Base-by-base conservation (phyloP, 2,329 filamentous ascomycete genomes). In the Neonectria faginata region DNA sequence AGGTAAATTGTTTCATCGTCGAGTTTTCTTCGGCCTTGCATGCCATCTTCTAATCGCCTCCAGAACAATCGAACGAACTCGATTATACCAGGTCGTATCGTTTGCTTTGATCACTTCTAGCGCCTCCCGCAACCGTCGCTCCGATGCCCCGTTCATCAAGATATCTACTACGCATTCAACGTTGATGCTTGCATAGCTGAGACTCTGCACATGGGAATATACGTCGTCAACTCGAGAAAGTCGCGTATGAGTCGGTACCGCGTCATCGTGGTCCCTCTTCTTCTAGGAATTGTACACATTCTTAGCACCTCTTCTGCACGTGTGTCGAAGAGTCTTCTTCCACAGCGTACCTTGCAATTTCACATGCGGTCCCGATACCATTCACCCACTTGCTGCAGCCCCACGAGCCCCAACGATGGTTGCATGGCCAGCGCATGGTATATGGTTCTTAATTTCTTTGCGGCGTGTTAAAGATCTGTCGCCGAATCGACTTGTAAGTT, bases 381-480 rank as follows among this genome's bases (percentile, higher is more conserved):
- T 68, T 55, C 20, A 72, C 70, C 69, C 69, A 70, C 27, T 58
- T 62, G 50, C 65, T 58, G 60, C 70, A 73, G 54, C 42, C 62
- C 62, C 69, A 66, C 25, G 68, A 65, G 33, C 70, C 70, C 67
- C 70, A 73, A 6, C 57, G 59, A 45, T 73, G 67, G 47, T 67
- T 73, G 51, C 70, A 73, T 33, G 70, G 70, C 70, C 70, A 73
- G 25, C 56, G 64, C 70, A 73, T 73, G n/a, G 33, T 55, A 42
- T 29, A 59, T 29, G 27, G 25, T 31, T 36, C 22, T 6, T 39
- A n/a, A 41, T 44, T 41, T 16, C 18, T 54, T 42, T 59, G 45
- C 36, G 33, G 31, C 44, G 39, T 45, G 25, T 62, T 29, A 29
- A n/a, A 29, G 20, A 31, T 11, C 29, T 61, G 51, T 29, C 39